Evolutionary conservation across 202 grass and related monocot genomes (phyloP), one percentile per base, ranked within the genome.

Genomic region (Miscanthus sacchariflorus): DNA sequence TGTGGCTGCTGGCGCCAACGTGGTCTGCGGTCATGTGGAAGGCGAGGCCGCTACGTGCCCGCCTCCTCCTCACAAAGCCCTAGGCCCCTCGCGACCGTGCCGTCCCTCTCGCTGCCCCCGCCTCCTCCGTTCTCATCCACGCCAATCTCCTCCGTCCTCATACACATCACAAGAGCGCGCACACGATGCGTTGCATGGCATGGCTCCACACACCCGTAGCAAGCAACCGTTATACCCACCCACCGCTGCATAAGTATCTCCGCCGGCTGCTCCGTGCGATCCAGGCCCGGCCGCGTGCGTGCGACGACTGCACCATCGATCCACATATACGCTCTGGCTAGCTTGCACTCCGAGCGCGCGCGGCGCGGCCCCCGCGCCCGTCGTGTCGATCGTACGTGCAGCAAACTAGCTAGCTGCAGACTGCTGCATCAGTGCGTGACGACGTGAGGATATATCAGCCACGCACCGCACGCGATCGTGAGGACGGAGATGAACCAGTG

Each of bases 401-500:
- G 58, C 58, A 10, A 10, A n/a, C 56, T 61, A 12, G 15, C 17
- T 75, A 15, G 17, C 17, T 76, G 71, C 82, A 76, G 69, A 59
- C 19, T 59, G 9, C 54, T 59, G 9, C 54, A 63, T 10, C 24
- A 24, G 54, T 33, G 70, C 39, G 39, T 67, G 24, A 12, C 25
- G 50, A 14, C 36, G 39, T 74, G 82, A 76, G 70, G 85, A 78
- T 82, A 78, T 75, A 84, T 45, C 28, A 21, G 54, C 50, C 69
- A 30, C 50, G 33, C 18, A 28, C 68, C 48, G 66, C 17, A 18
- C 11, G 2, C 28, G 18, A 35, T 42, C 18, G 30, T 3, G 65
- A 6, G 5, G 75, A 25, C 2, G 61, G 64, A 80, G 49, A 93
- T 97, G 94, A 95, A 90, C 76, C 94, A 97, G 88, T 95, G 94